Percentiles rank a stretch among this genome's conserved stretches.
Evolutionary conservation across 2,329 filamentous ascomycete species (phyloP).

Genomic region (Fusarium miscanthi): DNA sequence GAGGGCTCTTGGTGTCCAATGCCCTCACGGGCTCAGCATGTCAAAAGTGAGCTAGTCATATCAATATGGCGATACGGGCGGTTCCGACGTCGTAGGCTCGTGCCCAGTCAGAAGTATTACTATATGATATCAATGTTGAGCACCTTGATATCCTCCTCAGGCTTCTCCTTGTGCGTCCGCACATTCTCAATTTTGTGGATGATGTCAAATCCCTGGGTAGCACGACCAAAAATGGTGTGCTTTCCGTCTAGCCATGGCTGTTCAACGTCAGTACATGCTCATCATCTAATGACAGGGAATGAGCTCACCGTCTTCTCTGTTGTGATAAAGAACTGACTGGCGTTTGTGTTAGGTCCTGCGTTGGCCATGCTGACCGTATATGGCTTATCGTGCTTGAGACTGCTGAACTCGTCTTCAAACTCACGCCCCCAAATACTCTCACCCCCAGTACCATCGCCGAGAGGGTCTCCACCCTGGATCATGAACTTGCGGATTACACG

Average conservation of each 20-base stretch:
- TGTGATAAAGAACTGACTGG: constrained; percentile 97
- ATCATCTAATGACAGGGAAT: neutral
- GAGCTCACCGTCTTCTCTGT: constrained; percentile 87
- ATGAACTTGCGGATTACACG: constrained; percentile 98
- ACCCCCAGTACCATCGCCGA: constrained; percentile 90
- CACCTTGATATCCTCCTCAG: constrained; percentile 97
- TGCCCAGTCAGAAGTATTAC: neutral
- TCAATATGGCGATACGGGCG: neutral
- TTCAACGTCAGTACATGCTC: constrained; percentile 41
- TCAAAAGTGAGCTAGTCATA: neutral
- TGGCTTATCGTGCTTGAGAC: constrained; percentile 91
- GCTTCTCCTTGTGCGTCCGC: constrained; percentile 89
- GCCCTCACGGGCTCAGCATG: neutral
- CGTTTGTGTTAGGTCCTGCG: constrained; percentile 94
- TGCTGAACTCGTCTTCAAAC: constrained; percentile 95
- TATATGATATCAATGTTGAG: constrained; percentile 80
- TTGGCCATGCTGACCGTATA: constrained; percentile 99
- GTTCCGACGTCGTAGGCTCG: neutral
- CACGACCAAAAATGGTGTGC: constrained; percentile 95
- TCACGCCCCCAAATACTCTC: constrained; percentile 92
- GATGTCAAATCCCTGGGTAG: constrained; percentile 90
- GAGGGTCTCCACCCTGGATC: constrained; percentile 97
- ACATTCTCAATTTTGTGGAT: constrained; percentile 95
- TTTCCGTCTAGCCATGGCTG: constrained; percentile 94
- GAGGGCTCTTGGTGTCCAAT: neutral